A percentile compares a stretch with the other conserved stretches of the same genome.
Evolutionary conservation across 495 filamentous ascomycete genomes (phyloP).

Genomic region (Trichoderma asperelloides): DNA sequence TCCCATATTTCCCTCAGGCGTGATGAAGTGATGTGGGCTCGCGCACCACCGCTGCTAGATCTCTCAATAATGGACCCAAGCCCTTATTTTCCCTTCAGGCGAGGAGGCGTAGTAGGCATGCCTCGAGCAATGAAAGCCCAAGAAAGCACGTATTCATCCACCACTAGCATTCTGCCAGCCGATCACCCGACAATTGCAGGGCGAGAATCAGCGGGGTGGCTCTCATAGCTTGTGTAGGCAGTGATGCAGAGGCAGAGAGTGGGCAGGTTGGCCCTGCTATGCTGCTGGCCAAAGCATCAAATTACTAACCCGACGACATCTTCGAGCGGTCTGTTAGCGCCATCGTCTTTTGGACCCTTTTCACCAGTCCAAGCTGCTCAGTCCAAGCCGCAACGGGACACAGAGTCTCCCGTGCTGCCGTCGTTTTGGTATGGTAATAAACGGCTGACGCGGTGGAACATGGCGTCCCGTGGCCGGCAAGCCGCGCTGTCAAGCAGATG

Average conservation of each 20-base stretch:
- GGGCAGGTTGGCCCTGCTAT: background rate
- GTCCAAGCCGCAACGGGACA: background rate
- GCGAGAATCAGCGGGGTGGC: background rate
- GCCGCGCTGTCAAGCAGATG: background rate
- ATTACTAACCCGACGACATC: background rate
- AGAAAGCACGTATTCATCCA: background rate
- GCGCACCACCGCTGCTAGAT: background rate
- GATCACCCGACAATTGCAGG: background rate
- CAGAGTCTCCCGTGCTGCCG: background rate
- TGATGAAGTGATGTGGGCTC: background rate
- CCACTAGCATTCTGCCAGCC: background rate
- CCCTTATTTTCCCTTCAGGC: background rate
- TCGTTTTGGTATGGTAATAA: background rate
- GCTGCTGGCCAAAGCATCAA: background rate
- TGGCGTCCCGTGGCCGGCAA: background rate
- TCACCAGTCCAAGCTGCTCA: background rate
- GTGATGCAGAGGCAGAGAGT: background rate
- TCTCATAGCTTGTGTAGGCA: background rate
- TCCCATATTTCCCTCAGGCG: slow-evolving; percentile 1
- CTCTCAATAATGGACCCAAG: background rate
- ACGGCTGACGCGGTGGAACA: background rate
- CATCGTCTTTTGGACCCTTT: background rate
- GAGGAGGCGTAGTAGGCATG: too few species aligned
- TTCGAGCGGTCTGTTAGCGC: background rate
- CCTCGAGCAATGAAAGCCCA: background rate